Base-by-base conservation (phyloP, 306 rosid species). In the Rubus idaeus region DNA sequence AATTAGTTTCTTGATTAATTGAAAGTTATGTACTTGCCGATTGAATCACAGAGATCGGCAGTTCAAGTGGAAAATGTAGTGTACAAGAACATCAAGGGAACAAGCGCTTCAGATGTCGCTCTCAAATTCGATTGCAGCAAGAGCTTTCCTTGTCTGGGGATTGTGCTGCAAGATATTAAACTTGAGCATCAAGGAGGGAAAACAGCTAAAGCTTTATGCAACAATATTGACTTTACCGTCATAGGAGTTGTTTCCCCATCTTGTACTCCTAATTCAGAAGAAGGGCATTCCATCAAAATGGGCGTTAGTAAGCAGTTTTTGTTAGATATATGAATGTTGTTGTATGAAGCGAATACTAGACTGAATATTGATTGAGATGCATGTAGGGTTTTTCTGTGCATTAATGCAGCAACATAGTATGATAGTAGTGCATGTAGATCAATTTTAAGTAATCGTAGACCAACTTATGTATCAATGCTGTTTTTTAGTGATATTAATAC, bases 71-170 rank as follows among this genome's bases (percentile, higher is more conserved):
- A 73, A 67, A 80, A 94, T 81, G 96, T 94, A 47, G n/a, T 81
- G 80, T 94, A 87, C 89, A 72, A 79, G 65, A 90, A 91, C 83
- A 91, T 94, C 61, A 77, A 20, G 5, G 97, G 98, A 0, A 87
- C 87, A 45, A 94, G 97, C 84, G 88, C 91, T 78, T 82, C 94
- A 10, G 81, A 83, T 8, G 75, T 90, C 12, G 92, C 92, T 6
- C 81, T 91, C 73, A 84, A 57, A 40, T 87, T 93, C n/a, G 88
- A 93, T 70, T 93, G 98, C 85, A 91, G 97, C 58, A 45, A 82
- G 63, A 83, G 70, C 64, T 79, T 75, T 57, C 90, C 88, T 18
- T 91, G 97, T 70, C 23, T 86, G 17, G 87, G 78, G 20, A 85
- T 93, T 74, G 75, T 73, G 10, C 20, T 93, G 84, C 78, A 87